Conservation (phyloP, 371 early-diverging fungal species). For the Mortierella polycephala region DNA sequence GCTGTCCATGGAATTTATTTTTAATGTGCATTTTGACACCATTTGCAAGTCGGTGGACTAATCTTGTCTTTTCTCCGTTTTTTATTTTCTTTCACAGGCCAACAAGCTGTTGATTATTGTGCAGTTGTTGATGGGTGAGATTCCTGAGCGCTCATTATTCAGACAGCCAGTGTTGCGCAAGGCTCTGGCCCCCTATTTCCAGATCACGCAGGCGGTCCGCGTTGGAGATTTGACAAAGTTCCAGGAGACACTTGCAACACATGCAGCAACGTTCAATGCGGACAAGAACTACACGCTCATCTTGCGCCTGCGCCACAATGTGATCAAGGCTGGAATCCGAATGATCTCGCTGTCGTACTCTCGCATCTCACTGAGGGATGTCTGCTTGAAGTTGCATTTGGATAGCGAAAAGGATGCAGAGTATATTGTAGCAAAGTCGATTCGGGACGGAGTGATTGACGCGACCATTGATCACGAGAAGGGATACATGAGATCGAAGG, state of each 20-base stretch:
- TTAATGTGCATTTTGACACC: not conserved
- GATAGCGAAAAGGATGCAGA: constrained; percentile 98
- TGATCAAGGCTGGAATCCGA: constrained; percentile 98
- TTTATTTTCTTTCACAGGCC: constrained; percentile 58
- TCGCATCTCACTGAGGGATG: constrained; percentile 94
- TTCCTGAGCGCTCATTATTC: constrained; percentile 94
- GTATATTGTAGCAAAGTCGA: constrained; percentile 98
- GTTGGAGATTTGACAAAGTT: constrained; percentile 94
- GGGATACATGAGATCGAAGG: constrained; percentile 94
- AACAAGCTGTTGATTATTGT: constrained; percentile 95
- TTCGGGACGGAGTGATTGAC: constrained; percentile 97
- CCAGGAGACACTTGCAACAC: constrained; percentile 85
- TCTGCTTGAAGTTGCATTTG: constrained; percentile 94
- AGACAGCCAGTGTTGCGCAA: constrained; percentile 85
- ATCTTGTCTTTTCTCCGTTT: not conserved
- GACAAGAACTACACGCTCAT: constrained; percentile 94
- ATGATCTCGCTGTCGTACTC: constrained; percentile 96
- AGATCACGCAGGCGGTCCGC: constrained; percentile 95
- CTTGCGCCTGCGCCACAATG: constrained; percentile 96
- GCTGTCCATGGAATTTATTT: too few species aligned
- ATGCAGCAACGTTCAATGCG: constrained; percentile 77
- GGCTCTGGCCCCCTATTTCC: constrained; percentile 90
- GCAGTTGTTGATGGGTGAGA: constrained; percentile 96
- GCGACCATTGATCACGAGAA: constrained; percentile 94
- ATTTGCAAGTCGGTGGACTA: too few species aligned